Percentiles rank a stretch among this genome's conserved stretches.
Evolutionary conservation across 495 filamentous ascomycete genomes (phyloP).

Genomic region (Aspergillus heteromorphus): DNA sequence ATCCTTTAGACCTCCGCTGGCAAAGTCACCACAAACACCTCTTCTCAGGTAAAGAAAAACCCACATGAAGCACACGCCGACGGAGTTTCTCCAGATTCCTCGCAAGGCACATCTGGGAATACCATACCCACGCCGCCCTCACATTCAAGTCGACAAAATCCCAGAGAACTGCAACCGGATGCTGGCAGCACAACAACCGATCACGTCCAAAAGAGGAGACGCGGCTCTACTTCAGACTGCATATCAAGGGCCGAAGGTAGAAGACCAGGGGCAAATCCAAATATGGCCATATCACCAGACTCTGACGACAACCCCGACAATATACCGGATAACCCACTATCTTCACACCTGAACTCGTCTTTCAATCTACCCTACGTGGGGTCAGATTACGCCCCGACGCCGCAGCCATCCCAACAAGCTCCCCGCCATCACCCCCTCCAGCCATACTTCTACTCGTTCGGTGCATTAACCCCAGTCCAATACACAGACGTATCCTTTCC

Average conservation of each 20-base stretch:
- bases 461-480: background rate
- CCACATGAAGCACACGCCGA: background rate
- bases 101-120: background rate
- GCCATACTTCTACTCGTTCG: background rate
- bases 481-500: background rate
- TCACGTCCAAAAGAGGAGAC: too few relatives aligned
- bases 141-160: background rate
- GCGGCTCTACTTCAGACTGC: background rate
- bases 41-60: background rate
- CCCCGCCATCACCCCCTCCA: background rate
- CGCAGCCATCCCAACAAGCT: background rate
- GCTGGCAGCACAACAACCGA: too few relatives aligned
- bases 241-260: background rate
- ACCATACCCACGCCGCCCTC: background rate
- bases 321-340: background rate
- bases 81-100: background rate
- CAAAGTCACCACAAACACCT: background rate
- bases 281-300: background rate
- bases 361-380: background rate
- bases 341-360: background rate
- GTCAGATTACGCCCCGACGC: background rate
- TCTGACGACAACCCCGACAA: background rate
- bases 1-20: background rate
- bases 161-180: background rate
- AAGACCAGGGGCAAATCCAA: background rate